Base-by-base conservation (phyloP, 805 yeast genomes). In the Sporopachydermia lactativora region DNA sequence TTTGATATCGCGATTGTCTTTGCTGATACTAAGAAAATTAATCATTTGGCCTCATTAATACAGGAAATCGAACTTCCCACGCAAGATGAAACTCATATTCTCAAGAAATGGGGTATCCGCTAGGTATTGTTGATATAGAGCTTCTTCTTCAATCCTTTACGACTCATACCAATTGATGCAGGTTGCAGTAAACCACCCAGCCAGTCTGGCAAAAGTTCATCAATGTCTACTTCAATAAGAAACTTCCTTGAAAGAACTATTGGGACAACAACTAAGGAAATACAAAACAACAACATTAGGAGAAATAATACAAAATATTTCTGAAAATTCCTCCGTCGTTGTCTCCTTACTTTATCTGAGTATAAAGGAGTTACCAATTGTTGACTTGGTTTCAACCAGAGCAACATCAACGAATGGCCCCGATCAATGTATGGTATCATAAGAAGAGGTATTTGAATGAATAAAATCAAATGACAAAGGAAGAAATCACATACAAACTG, bases 361-460 rank as follows among this genome's bases (percentile, higher is more conserved):
- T 60, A 61, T 6, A 77, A 58, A 4, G 52, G 52, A 6, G 54
- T 57, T 35, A 50, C 45, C n/a, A 59, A 46, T 31, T 64, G 57
- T n/a, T 53, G 52, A 3, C 63, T 62, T 2, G 83, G 82, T 41
- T 65, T 70, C 43, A 79, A 58, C 89, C 89, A 81, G 48, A 80
- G 69, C 28, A 81, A 59, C 52, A 75, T 61, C 60, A 73, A 60
- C 1, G 85, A 71, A 50, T 81, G 92, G 70, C 77, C 70, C 38
- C 66, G 67, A 50, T 78, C 81, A 37, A 76, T 66, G 47, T 66
- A 76, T 0, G 88, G 88, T 35, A 77, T 59, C 28, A 78, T 61
- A 28, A 79, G 55, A 13, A 80, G 45, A 1, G 86, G 86, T 5
- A 76, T 57, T 47, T 78, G 83, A 4, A 67, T 54, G 44, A 72